Evolutionary conservation across 306 rosid genomes (phyloP), one percentile per base, ranked within the genome.

Genomic region (Clitoria ternatea): DNA sequence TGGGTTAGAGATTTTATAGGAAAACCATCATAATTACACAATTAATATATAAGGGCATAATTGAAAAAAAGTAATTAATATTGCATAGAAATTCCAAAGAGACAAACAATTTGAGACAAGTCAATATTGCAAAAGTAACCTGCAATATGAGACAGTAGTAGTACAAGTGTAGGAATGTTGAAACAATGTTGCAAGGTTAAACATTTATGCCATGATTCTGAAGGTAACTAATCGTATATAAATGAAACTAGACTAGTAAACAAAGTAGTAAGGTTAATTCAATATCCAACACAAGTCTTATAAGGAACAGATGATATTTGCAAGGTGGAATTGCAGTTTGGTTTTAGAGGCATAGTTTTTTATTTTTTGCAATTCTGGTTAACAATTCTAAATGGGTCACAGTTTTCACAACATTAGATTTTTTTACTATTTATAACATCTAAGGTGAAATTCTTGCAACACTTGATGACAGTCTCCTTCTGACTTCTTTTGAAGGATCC

Each of bases 401-500:
- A 13, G 18, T 26, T 26, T 32, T 40, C 49, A 30, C n/a, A 39
- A 17, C 20, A 19, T 20, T 30, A 13, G 6, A 5, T 57, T 13
- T 1, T 45, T 24, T 45, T 20, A 22, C 10, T 17, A 49, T 9
- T 70, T 61, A 27, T 59, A 66, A 30, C 12, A 37, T 48, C 33
- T 52, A 30, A 32, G 35, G 11, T 19, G n/a, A n/a, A n/a, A 48
- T 73, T 47, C n/a, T 45, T 56, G 44, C 40, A 66, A 49, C 45
- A 60, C 32, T 15, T 61, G 39, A 67, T 61, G 63, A 73, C 10
- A n/a, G n/a, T 66, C 12, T 37, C 40, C 36, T 39, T 45, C 17
- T 49, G 44, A 49, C 12, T 67, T 76, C 14, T 59, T 29, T 39
- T 65, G 36, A 85, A 94, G 99, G 99, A 95, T 69, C 90, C 96